phyloP scores from a whole-genome alignment of 257 asterid genomes.

The Primulina eburnea region DNA sequence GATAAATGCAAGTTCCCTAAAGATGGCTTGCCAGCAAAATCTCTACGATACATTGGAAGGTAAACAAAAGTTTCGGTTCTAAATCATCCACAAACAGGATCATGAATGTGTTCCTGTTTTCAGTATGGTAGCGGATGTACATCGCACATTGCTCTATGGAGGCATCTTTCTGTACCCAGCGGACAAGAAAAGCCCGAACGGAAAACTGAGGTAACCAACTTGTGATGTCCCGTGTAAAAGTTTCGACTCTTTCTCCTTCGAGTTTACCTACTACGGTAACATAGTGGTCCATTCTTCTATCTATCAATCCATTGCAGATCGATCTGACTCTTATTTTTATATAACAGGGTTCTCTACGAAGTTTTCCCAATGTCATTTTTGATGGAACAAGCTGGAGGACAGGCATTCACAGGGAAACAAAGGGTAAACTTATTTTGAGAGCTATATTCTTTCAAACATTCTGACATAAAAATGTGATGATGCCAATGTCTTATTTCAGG shows the following conservation, averaged over 20 bases:
- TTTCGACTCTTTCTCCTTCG: not conserved
- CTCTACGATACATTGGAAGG: constrained; percentile 97
- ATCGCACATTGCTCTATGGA: constrained; percentile 95
- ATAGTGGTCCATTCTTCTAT: no score
- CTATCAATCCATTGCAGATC: no score
- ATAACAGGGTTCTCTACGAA: constrained; percentile 84
- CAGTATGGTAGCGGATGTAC: constrained; percentile 99
- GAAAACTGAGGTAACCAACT: constrained; percentile 68
- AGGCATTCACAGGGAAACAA: constrained; percentile 84
- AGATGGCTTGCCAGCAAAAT: constrained; percentile 87
- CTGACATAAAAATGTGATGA: no score
- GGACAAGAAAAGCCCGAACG: constrained; percentile 92
- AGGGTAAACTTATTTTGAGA: constrained; percentile 43
- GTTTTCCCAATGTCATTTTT: constrained; percentile 96
- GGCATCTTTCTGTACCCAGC: constrained; percentile 97
- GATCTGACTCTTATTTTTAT: constrained; percentile 2
- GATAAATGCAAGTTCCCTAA: constrained; percentile 84
- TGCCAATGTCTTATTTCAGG: constrained; percentile 35
- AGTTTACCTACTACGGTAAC: not conserved
- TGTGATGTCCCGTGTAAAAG: not conserved
- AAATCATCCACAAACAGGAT: not conserved
- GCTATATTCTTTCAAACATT: no score
- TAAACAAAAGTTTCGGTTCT: constrained; percentile 20
- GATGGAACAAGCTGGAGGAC: constrained; percentile 99
- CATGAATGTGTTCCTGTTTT: constrained; percentile 9